Percentiles rank a stretch among this genome's conserved stretches.
phyloP scores from a whole-genome alignment of 257 asterid genomes.

The Anisodus acutangulus region DNA sequence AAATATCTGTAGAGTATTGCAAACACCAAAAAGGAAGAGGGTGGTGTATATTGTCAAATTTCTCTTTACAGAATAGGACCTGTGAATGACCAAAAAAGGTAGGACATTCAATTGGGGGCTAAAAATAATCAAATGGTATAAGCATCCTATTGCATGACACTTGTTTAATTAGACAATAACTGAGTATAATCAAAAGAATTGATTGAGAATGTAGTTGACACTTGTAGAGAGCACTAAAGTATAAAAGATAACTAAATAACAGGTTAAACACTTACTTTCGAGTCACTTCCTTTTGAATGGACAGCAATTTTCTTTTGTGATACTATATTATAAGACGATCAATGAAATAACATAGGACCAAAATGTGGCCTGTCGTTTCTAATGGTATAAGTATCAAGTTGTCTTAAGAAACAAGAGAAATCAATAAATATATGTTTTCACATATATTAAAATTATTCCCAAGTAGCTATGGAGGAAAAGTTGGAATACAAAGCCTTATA shows the following conservation, averaged over 20 bases:
- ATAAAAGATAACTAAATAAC: not conserved
- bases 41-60: not conserved
- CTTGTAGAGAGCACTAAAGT: no score
- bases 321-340: not conserved
- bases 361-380: not conserved
- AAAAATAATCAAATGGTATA: not conserved
- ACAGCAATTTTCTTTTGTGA: not conserved
- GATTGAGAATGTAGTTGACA: not conserved
- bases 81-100: not conserved
- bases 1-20: not conserved
- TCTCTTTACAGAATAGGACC: not conserved
- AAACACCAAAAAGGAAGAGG: not conserved
- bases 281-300: not conserved
- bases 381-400: not conserved
- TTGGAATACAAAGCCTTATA: not conserved
- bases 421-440: not conserved
- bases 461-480: not conserved
- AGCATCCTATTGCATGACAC: not conserved
- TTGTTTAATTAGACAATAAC: not conserved
- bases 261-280: not conserved
- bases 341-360: slow-evolving; percentile 7
- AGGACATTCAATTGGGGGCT: not conserved
- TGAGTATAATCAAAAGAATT: not conserved
- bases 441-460: not conserved
- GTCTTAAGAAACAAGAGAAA: not conserved